Percentiles rank a stretch among this genome's conserved stretches.
Evolutionary conservation across 345 rosid genomes (phyloP).

Genomic region (Gossypium anomalum): DNA sequence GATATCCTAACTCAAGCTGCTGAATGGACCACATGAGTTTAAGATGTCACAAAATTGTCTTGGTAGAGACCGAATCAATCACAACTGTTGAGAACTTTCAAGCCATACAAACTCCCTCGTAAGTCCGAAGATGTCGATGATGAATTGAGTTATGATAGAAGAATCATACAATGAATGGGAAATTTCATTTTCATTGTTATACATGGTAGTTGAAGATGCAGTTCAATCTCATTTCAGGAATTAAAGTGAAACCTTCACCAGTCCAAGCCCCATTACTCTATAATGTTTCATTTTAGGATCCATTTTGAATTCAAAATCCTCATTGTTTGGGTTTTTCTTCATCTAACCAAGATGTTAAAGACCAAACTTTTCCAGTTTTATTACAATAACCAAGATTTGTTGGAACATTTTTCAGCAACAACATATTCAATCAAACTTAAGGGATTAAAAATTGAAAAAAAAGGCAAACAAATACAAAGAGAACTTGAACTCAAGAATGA

Average conservation of each 20-base stretch:
- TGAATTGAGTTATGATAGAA: neutral
- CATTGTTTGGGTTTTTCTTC: conserved; percentile 26
- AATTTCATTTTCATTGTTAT: conserved; percentile 20
- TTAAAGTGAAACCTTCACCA: conserved; percentile 30
- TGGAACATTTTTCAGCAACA: no score
- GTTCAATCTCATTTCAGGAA: conserved; percentile 1
- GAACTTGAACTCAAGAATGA: no score
- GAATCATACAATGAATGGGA: conserved; percentile 15
- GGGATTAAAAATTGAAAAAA: no score
- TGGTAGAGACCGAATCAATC: conserved; percentile 14
- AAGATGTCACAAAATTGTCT: neutral
- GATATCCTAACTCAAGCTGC: conserved; percentile 19
- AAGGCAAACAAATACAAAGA: no score
- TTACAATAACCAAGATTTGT: conserved; percentile 30
- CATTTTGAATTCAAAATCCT: conserved; percentile 18
- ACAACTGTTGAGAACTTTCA: neutral
- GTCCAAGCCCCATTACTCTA: conserved; percentile 42
- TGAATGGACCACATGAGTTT: conserved; percentile 13
- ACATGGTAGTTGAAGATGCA: conserved; percentile 20
- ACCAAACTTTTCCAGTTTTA: neutral
- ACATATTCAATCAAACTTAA: no score
- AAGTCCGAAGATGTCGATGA: neutral
- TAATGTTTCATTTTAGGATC: conserved; percentile 11
- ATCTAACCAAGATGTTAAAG: conserved; percentile 33
- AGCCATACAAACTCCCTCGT: neutral